phyloP scores from a whole-genome alignment of 2,329 filamentous ascomycete genomes.

The Microdochium bolleyi region DNA sequence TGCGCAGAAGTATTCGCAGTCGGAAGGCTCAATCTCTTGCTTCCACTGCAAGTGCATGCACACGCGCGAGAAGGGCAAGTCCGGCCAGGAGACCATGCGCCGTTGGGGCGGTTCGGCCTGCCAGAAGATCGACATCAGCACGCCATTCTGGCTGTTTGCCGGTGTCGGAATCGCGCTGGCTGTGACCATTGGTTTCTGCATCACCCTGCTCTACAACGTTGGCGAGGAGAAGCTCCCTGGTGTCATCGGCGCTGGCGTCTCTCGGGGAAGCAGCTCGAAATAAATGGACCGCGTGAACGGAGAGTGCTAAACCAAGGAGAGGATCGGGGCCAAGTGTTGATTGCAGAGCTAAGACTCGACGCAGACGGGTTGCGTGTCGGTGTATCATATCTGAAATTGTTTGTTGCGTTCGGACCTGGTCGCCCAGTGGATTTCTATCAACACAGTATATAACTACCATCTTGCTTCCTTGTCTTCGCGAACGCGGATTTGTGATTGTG shows the following conservation, averaged over 20 bases:
- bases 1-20: conserved; percentile 49
- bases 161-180: conserved; percentile 66
- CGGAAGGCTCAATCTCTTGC: conserved; percentile 47
- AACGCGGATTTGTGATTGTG: no score
- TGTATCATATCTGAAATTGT: no score
- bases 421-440: no score
- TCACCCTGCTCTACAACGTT: conserved; percentile 74
- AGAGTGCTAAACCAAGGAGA: background rate
- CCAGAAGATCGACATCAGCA: conserved; percentile 85
- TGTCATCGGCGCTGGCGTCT: conserved; percentile 93
- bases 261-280: conserved; percentile 28
- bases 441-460: no score
- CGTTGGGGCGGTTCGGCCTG: conserved; percentile 82
- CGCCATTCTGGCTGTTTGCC: conserved; percentile 80
- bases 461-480: no score
- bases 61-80: conserved; percentile 38
- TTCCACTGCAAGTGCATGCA: conserved; percentile 70
- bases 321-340: background rate
- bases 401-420: no score
- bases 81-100: conserved; percentile 44
- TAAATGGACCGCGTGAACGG: background rate
- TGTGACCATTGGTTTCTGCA: conserved; percentile 58
- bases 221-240: conserved; percentile 84
- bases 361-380: no score
- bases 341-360: background rate